These are phyloP conservation scores for Tetrastigma voinierianum DNA, from an alignment of 164 flowering plant species.

Conservation along the genomic window DNA sequence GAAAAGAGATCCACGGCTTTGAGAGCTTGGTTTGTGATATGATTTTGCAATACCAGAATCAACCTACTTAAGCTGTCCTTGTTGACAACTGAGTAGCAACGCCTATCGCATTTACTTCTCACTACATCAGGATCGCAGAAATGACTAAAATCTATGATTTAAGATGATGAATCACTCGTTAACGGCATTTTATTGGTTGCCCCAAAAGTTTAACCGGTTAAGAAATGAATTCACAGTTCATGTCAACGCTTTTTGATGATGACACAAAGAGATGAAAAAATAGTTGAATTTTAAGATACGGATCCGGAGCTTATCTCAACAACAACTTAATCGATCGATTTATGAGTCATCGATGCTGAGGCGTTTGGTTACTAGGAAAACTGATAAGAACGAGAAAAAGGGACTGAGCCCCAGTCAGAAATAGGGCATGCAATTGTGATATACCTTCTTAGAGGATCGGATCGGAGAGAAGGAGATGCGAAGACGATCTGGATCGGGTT, in stretches of 20 bases:
- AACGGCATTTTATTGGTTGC: background rate
- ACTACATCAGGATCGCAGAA: slow-evolving; percentile 48
- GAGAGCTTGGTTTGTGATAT: slow-evolving; percentile 56
- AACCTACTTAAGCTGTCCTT: slow-evolving; percentile 41
- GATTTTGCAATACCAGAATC: slow-evolving; percentile 47
- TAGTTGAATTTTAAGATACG: no score
- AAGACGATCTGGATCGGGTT: slow-evolving; percentile 55
- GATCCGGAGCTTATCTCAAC: no score
- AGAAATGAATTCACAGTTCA: no score
- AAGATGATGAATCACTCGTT: background rate
- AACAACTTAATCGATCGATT: no score
- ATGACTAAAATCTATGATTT: slow-evolving; percentile 45
- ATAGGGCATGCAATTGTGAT: background rate
- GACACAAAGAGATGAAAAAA: no score
- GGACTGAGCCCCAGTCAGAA: background rate
- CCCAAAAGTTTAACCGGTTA: no score
- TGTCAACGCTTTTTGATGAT: no score
- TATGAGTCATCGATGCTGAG: no score
- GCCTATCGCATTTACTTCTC: slow-evolving; percentile 38
- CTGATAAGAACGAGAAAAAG: background rate
- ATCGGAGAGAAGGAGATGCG: slow-evolving; percentile 37
- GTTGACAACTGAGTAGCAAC: slow-evolving; percentile 36
- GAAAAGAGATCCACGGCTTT: slow-evolving; percentile 47
- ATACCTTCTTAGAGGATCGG: slow-evolving; percentile 58
- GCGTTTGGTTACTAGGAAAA: no score